phyloP scores from a whole-genome alignment of 345 rosid species.

The Gossypium bickii region DNA sequence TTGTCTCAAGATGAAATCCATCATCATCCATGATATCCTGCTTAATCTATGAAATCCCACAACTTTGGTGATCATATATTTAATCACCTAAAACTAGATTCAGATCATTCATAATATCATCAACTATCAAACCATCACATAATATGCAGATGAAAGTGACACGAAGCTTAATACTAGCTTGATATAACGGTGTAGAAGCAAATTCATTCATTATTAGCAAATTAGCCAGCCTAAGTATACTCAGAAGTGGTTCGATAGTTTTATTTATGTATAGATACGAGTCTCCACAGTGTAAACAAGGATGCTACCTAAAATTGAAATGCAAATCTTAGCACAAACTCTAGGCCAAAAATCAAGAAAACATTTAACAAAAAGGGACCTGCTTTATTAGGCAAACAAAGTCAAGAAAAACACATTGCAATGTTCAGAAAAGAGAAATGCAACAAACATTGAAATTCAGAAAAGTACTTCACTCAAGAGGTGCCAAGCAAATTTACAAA shows the following conservation, averaged over 20 bases:
- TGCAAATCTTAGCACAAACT: not conserved
- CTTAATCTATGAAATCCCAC: not conserved
- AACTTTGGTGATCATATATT: not conserved
- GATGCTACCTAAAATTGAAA: not conserved
- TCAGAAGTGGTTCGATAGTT: not conserved
- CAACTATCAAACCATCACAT: not conserved
- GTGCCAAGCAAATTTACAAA: not conserved
- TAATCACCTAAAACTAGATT: not conserved
- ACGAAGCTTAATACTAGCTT: not conserved
- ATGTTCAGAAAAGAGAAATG: not conserved
- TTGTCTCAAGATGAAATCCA: not conserved
- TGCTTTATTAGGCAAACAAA: not conserved
- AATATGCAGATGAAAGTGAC: not conserved
- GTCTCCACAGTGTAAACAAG: not conserved
- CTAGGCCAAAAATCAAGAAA: not conserved
- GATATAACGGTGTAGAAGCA: not conserved
- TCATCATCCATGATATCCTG: not conserved
- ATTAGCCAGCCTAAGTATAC: not conserved
- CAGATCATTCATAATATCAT: not conserved
- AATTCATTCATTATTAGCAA: not conserved
- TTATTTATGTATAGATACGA: not conserved
- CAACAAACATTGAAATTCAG: not conserved
- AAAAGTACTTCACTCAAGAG: not conserved
- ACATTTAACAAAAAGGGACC: not conserved
- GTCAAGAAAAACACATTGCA: not conserved